Conservation (phyloP, 441 rosid species). For the Croton setiger region DNA sequence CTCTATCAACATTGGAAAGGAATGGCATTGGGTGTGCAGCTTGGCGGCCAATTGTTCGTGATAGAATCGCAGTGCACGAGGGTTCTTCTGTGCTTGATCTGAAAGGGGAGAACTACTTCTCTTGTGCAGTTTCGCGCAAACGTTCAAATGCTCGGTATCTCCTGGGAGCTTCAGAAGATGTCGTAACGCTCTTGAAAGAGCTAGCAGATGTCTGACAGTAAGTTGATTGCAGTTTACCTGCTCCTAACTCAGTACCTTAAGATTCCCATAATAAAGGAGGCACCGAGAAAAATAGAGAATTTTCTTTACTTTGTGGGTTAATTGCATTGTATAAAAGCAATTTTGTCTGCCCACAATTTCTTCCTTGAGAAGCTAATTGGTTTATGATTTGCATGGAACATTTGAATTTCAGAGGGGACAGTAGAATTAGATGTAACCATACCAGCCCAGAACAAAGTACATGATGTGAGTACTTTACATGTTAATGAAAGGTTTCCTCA, state of each 20-base stretch:
- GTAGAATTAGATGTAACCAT: too few relatives aligned
- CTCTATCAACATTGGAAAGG: constrained; percentile 47
- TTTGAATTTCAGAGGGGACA: too few relatives aligned
- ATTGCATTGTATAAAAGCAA: too few relatives aligned
- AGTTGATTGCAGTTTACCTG: constrained; percentile 7
- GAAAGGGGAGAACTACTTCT: constrained; percentile 65
- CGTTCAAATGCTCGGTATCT: constrained; percentile 63
- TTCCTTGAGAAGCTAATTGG: too few relatives aligned
- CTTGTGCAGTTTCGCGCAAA: constrained; percentile 63
- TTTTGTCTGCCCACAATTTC: too few relatives aligned
- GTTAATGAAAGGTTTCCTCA: too few relatives aligned
- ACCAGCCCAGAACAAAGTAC: too few relatives aligned
- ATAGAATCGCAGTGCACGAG: constrained; percentile 34
- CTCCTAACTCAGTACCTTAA: background rate
- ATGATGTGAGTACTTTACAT: too few relatives aligned
- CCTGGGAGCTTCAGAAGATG: constrained; percentile 50
- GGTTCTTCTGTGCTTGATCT: constrained; percentile 68
- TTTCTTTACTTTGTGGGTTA: too few relatives aligned
- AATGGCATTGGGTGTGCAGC: constrained; percentile 26
- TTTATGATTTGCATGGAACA: too few relatives aligned
- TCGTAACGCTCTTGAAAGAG: constrained; percentile 47
- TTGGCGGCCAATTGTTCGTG: constrained; percentile 35
- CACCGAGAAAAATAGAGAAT: background rate
- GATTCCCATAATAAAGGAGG: background rate
- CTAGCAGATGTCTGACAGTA: constrained; percentile 26